Percentiles rank a stretch among this genome's conserved stretches.
phyloP scores from a whole-genome alignment of 495 filamentous ascomycete species.

The Penicillium samsonianum region DNA sequence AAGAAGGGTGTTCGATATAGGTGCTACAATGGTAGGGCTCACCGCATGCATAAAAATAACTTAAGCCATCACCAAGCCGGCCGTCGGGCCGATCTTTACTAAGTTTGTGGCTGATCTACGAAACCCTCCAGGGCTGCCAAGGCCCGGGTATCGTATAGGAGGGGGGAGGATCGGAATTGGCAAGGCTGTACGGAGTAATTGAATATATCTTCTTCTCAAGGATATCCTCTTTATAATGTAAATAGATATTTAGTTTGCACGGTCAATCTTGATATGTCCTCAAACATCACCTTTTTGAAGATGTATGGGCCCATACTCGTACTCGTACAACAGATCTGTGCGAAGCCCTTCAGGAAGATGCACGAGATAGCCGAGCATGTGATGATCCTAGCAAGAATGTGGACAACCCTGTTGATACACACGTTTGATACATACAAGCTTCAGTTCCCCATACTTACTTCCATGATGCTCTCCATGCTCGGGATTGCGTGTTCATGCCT shows the following conservation, averaged over 20 bases:
- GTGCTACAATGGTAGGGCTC: background rate
- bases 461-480: background rate
- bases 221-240: background rate
- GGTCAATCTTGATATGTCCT: background rate
- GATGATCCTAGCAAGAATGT: constrained; percentile 20
- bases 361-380: constrained; percentile 32
- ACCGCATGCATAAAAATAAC: constrained; percentile 10
- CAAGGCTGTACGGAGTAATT: background rate
- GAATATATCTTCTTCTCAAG: background rate
- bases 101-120: constrained; percentile 11
- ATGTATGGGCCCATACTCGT: background rate
- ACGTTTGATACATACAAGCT: constrained; percentile 3
- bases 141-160: constrained; percentile 16
- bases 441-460: constrained; percentile 4
- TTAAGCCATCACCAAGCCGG: constrained; percentile 6
- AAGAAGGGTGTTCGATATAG: background rate
- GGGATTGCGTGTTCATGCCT: constrained; percentile 3
- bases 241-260: background rate
- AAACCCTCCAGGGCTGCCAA: constrained; percentile 11
- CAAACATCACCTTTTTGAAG: background rate
- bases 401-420: background rate
- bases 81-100: constrained; percentile 13
- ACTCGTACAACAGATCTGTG: constrained; percentile 3
- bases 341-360: constrained; percentile 22
- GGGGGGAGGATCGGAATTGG: constrained; percentile 18